phyloP scores from a whole-genome alignment of 805 yeast genomes.

The Danielia oregonensis region DNA sequence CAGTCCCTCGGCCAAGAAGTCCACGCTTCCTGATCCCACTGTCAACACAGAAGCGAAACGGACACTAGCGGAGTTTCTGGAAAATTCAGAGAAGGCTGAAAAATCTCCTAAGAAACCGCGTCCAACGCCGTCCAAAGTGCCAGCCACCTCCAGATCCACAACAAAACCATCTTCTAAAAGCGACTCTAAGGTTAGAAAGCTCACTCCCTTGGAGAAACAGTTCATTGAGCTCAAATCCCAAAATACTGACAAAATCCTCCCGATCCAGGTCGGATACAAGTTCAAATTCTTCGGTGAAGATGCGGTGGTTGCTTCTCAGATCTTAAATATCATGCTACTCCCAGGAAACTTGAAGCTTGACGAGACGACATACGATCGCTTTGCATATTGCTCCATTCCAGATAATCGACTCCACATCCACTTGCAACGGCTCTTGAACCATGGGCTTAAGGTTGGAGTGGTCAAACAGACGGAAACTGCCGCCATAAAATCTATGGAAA shows the following conservation, averaged over 20 bases:
- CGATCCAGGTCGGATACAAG: conserved; percentile 90
- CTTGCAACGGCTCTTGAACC: conserved; percentile 63
- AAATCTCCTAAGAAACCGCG: background rate
- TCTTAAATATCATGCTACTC: conserved; percentile 66
- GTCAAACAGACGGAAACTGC: conserved; percentile 84
- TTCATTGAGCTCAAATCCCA: conserved; percentile 58
- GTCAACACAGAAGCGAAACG: background rate
- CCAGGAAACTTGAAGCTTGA: conserved; percentile 63
- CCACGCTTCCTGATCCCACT: background rate
- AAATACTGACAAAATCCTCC: conserved; percentile 65
- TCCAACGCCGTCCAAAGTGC: background rate
- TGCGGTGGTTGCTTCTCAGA: conserved; percentile 64
- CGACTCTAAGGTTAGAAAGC: conserved; percentile 2
- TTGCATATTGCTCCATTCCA: conserved; percentile 87
- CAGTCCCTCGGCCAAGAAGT: conserved; percentile 3
- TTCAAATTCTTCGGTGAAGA: conserved; percentile 84
- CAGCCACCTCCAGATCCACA: background rate
- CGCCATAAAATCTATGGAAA: conserved; percentile 59
- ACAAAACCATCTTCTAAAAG: background rate
- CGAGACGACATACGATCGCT: conserved; percentile 47
- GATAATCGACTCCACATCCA: conserved; percentile 71
- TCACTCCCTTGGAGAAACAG: conserved; percentile 79
- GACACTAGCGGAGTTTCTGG: conserved; percentile 1
- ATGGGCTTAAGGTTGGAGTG: conserved; percentile 80
- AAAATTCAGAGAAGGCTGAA: background rate